Conservation (phyloP, 2,329 filamentous ascomycete genomes). For the Apiospora rasikravindrae region DNA sequence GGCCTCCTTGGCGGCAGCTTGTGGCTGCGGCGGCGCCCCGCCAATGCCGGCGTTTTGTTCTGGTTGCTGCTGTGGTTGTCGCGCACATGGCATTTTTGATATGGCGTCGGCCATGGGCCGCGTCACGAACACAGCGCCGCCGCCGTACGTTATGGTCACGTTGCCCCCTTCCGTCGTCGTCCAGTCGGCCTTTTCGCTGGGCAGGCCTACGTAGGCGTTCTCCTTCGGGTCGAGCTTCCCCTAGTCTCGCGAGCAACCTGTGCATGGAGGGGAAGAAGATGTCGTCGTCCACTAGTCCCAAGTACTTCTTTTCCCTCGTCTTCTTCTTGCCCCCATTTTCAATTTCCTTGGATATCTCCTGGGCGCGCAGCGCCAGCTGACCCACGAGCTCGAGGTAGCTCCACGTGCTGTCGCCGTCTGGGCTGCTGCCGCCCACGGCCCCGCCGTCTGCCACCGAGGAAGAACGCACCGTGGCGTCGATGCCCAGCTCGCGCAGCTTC, state of each 20-base stretch:
- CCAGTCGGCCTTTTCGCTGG: slow-evolving; percentile 52
- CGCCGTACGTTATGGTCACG: slow-evolving; percentile 48
- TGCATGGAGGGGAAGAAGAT: slow-evolving; percentile 51
- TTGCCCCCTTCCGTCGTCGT: slow-evolving; percentile 37
- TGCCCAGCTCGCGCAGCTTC: slow-evolving; percentile 42
- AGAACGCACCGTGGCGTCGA: slow-evolving; percentile 45
- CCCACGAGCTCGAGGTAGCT: slow-evolving; percentile 46
- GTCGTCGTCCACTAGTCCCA: slow-evolving; percentile 51
- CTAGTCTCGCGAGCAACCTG: slow-evolving; percentile 45
- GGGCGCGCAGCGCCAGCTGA: slow-evolving; percentile 40
- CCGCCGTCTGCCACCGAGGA: slow-evolving; percentile 30
- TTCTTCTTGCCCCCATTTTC: slow-evolving; percentile 26
- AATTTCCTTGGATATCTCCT: slow-evolving; percentile 38
- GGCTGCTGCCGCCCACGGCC: neutral
- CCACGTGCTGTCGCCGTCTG: slow-evolving; percentile 37
- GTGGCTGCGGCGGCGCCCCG: neutral
- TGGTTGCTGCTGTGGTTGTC: slow-evolving; percentile 18
- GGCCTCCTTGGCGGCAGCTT: slow-evolving; percentile 11
- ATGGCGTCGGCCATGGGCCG: slow-evolving; percentile 40
- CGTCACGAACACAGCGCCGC: slow-evolving; percentile 51
- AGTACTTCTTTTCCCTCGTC: slow-evolving; percentile 44
- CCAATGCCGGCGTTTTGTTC: neutral
- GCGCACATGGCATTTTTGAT: slow-evolving; percentile 45
- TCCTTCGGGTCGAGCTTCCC: slow-evolving; percentile 39
- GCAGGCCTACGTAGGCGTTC: slow-evolving; percentile 49